Base-by-base conservation (phyloP, 371 early-diverging fungal species). In the Lichtheimia ramosa region DNA sequence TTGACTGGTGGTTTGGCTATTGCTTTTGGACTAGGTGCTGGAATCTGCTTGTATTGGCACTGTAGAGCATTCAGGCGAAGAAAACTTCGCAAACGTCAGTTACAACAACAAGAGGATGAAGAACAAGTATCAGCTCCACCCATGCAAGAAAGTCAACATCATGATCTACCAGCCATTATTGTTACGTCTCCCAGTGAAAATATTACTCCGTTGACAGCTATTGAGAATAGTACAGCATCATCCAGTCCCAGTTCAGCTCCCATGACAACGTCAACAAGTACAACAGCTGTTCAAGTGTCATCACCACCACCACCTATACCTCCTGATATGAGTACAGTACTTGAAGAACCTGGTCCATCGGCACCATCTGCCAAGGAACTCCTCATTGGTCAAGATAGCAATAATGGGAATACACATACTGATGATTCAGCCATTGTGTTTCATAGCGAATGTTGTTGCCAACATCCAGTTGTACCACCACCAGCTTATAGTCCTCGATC, bases 311-410 rank as follows among this genome's bases (percentile, higher is more conserved):
- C 25, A 15, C 51, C 51, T 5, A 20, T 25, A 20, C n/a, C 21
- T 5, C 18, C 21, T 18, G 46, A 46, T 21, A 46, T 16, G 46
- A n/a, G 46, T 16, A 46, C 23, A 20, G 41, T 39, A 5, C 10
- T 15, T 39, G 59, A 52, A 34, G 28, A 14, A 24, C 59, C 66
- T 28, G 39, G 16, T 7, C 68, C 68, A 15, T 63, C 68, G 8
- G 68, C 68, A 28, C 68, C 68, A 34, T 55, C 68, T 23, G 68
- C 63, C n/a, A 68, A 68, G 43, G 68, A 68, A 43, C 18, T 59
- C 7, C 40, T 59, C 24, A 28, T 53, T 25, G 18, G 21, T n/a
- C 46, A 46, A 46, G 46, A 46, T 21, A 21, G 10, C 21, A 21
- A 21, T 21, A 46, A 21, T 21, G 21, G 46, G 7, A 46, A 46